Evolutionary conservation across 2,329 filamentous ascomycete genomes (phyloP).

Genomic region (Aspergillus floridensis): DNA sequence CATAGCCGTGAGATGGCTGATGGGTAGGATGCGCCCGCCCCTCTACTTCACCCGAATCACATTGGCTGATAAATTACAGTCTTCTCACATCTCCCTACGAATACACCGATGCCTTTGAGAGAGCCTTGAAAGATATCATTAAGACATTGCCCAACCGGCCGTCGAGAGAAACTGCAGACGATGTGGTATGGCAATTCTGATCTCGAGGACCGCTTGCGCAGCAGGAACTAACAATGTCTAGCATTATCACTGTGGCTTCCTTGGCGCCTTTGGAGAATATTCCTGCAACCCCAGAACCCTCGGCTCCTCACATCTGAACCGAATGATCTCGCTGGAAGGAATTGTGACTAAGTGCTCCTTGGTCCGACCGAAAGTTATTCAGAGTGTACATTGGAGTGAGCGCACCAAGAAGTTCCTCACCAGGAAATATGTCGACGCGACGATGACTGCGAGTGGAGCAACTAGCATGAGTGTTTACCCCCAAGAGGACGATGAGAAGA

Average conservation of each 20-base stretch:
- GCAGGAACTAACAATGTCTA: slow-evolving; percentile 18
- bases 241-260: slow-evolving; percentile 91
- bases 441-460: slow-evolving; percentile 84
- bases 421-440: slow-evolving; percentile 91
- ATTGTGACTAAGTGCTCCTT: slow-evolving; percentile 96
- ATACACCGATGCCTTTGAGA: slow-evolving; percentile 82
- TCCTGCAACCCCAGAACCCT: slow-evolving; percentile 92
- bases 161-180: slow-evolving; percentile 70
- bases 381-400: slow-evolving; percentile 96
- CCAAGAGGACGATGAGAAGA: slow-evolving; percentile 87
- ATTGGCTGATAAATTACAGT: slow-evolving; percentile 27
- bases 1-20: slow-evolving; percentile 81
- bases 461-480: slow-evolving; percentile 92
- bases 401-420: slow-evolving; percentile 81
- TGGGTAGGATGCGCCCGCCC: slow-evolving; percentile 41
- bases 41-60: not conserved
- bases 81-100: slow-evolving; percentile 86
- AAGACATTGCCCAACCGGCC: slow-evolving; percentile 73
- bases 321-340: slow-evolving; percentile 95
- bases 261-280: slow-evolving; percentile 92
- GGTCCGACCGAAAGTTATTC: slow-evolving; percentile 94
- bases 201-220: not conserved
- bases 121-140: slow-evolving; percentile 84
- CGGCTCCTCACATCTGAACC: slow-evolving; percentile 83
- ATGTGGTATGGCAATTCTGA: slow-evolving; percentile 54